Percentiles rank a stretch among this genome's conserved stretches.
These are phyloP conservation scores for Picea sitchensis DNA, from an alignment of 75 land plant genomes.

Conservation along the genomic window DNA sequence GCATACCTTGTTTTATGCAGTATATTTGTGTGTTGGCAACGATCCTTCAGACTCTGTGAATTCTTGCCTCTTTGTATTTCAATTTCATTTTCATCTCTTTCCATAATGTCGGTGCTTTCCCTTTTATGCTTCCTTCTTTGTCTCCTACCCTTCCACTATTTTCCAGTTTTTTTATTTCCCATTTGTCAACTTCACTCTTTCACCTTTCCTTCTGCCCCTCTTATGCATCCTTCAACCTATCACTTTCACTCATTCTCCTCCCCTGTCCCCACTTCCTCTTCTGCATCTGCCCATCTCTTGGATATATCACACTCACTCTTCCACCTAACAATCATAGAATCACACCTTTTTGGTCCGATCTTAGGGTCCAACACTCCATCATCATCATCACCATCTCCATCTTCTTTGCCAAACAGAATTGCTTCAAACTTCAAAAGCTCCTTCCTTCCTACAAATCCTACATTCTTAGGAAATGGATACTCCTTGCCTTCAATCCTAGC, in stretches of 20 bases:
- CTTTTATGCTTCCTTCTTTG: slow-evolving; percentile 22
- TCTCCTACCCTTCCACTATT: neutral
- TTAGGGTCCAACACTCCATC: slow-evolving; percentile 42
- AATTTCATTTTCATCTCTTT: slow-evolving; percentile 67
- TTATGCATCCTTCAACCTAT: slow-evolving; percentile 15
- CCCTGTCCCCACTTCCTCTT: slow-evolving; percentile 4
- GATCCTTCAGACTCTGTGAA: slow-evolving; percentile 17
- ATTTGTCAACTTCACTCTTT: slow-evolving; percentile 17
- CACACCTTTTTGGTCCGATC: slow-evolving; percentile 30
- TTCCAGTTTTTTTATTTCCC: slow-evolving; percentile 1
- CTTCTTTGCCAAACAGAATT: slow-evolving; percentile 62
- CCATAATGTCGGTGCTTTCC: slow-evolving; percentile 59
- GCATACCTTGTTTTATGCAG: slow-evolving; percentile 18
- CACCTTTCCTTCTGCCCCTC: slow-evolving; percentile 16
- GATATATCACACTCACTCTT: neutral
- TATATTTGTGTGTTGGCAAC: slow-evolving; percentile 1
- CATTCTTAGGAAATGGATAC: slow-evolving; percentile 74
- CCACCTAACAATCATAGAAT: slow-evolving; percentile 8
- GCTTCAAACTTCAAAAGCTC: slow-evolving; percentile 72
- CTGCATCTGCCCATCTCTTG: slow-evolving; percentile 9
- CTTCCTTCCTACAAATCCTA: slow-evolving; percentile 68
- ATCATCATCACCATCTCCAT: slow-evolving; percentile 21
- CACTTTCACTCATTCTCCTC: slow-evolving; percentile 15
- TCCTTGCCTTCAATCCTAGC: slow-evolving; percentile 70
- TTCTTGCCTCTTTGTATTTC: slow-evolving; percentile 49